A percentile compares a stretch with the other conserved stretches of the same genome.
Conservation (phyloP, 805 yeast genomes). For the Candida verbasci region DNA sequence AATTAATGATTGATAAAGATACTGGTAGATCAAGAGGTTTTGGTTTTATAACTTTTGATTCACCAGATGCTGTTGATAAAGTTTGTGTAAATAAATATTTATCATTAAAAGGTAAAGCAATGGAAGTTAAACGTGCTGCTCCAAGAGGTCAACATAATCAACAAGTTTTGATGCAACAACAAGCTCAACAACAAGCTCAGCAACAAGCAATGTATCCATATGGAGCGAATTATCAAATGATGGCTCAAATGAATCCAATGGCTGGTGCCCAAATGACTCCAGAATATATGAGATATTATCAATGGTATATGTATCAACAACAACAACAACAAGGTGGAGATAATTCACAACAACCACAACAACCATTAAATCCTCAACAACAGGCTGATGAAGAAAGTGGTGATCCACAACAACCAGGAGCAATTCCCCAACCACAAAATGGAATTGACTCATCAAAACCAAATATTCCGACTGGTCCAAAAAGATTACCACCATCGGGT, state of each 20-base stretch:
- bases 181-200: slow-evolving; percentile 26
- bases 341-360: slow-evolving; percentile 25
- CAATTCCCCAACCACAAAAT: background rate
- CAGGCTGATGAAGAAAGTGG: slow-evolving; percentile 22
- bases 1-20: slow-evolving; percentile 94
- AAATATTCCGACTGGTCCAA: slow-evolving; percentile 52
- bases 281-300: slow-evolving; percentile 60
- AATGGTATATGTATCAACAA: slow-evolving; percentile 60
- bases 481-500: slow-evolving; percentile 37
- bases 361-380: slow-evolving; percentile 43
- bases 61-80: slow-evolving; percentile 89
- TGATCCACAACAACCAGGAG: slow-evolving; percentile 9
- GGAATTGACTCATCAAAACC: slow-evolving; percentile 13
- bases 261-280: slow-evolving; percentile 48
- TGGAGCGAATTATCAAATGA: slow-evolving; percentile 19
- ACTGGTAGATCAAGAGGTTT: slow-evolving; percentile 96
- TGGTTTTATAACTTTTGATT: slow-evolving; percentile 93
- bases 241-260: slow-evolving; percentile 30
- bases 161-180: slow-evolving; percentile 30
- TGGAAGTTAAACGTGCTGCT: slow-evolving; percentile 82
- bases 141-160: slow-evolving; percentile 68
- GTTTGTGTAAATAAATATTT: slow-evolving; percentile 80
- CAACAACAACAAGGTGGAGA: slow-evolving; percentile 21
- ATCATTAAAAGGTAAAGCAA: slow-evolving; percentile 77
- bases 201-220: slow-evolving; percentile 15